Evolutionary conservation across 768 basidiomycete genomes (phyloP).

Genomic region (Termitomyces sp.): DNA sequence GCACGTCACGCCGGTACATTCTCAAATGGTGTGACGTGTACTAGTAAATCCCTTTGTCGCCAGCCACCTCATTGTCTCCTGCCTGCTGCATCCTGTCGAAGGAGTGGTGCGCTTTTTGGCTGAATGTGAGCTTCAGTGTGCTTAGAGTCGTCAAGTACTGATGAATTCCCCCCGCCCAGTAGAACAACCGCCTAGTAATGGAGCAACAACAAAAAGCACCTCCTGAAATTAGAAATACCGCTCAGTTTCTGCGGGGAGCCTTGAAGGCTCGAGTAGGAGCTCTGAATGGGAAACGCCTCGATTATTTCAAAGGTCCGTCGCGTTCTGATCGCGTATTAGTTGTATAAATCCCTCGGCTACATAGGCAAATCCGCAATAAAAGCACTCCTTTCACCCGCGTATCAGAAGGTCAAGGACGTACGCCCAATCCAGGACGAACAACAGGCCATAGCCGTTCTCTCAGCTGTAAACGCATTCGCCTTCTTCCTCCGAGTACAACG

Average conservation of each 20-base stretch:
- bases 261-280: conserved; percentile 90
- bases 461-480: conserved; percentile 71
- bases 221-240: conserved; percentile 75
- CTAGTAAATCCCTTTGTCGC: neutral
- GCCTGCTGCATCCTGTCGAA: neutral
- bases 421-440: conserved; percentile 71
- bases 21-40: conserved; percentile 15
- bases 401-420: conserved; percentile 79
- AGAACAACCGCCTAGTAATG: conserved; percentile 22
- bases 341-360: neutral
- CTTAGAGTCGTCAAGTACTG: neutral
- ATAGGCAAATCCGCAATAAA: conserved; percentile 91
- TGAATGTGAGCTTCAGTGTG: neutral
- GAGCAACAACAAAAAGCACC: conserved; percentile 82
- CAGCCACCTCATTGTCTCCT: conserved; percentile 11
- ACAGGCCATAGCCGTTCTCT: conserved; percentile 68
- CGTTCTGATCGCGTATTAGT: neutral
- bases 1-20: conserved; percentile 2
- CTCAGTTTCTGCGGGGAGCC: conserved; percentile 83
- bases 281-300: conserved; percentile 89
- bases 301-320: conserved; percentile 93
- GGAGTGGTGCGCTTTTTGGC: neutral
- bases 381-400: conserved; percentile 89
- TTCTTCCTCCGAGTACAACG: conserved; percentile 94
- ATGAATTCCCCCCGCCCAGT: neutral